Base-by-base conservation (phyloP, 371 early-diverging fungal species). In the Syncephalastrum contaminatum region DNA sequence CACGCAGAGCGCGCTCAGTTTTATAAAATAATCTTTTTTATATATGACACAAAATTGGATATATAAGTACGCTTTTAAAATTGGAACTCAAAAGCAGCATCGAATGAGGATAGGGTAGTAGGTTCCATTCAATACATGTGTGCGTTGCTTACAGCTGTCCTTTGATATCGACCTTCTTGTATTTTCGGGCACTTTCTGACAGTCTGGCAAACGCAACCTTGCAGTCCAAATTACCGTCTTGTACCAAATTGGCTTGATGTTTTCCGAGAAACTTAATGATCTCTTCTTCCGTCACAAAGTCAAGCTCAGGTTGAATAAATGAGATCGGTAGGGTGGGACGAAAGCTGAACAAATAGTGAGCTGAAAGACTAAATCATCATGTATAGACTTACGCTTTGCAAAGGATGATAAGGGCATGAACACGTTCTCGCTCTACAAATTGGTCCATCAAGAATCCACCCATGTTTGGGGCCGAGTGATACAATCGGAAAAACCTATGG, bases 371-470 rank as follows among this genome's bases (percentile, higher is more conserved):
- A 48, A 36, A 4, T 10, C 19, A 8, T 16, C 4, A n/a, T 15
- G 3, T 14, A 4, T 18, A n/a, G 19, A 80, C 82, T 69, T 85
- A 93, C 82, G 90, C 82, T 77, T 80, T 84, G 64, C 85, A 85
- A 20, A 91, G 83, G 24, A 75, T 68, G 36, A 70, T 73, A 54
- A 94, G 58, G 18, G 94, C 91, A 20, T 80, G 74, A 18, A 90
- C 72, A 42, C 98, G 80, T 69, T 92, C 94, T 40, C 97, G 87
- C 25, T 86, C 89, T 3, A 89, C 72, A 73, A 96, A 95, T 42
- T 92, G 88, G 72, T 95, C 93, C 84, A 98, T 89, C 48, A 98
- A 69, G 67, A 88, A 92, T 6, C 80, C 83, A 41, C 89, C 85
- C 91, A 94, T 88, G 63, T 93, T 88, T 14, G 96, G 96, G 0